Conservation (phyloP, 2,329 filamentous ascomycete species). For the Aspergillus sp. region DNA sequence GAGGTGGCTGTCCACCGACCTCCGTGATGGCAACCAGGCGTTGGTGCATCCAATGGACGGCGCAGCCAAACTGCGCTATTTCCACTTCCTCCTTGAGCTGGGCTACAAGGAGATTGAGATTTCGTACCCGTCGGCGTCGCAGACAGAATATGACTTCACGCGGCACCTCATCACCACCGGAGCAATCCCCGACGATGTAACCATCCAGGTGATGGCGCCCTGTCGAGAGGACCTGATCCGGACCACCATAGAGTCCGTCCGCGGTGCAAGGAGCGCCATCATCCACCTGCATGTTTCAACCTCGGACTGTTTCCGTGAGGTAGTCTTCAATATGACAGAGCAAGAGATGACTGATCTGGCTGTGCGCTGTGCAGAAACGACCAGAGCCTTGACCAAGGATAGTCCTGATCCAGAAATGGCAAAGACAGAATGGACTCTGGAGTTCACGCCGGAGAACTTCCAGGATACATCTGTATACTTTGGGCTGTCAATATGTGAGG, state of each 20-base stretch:
- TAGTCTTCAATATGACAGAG: constrained; percentile 86
- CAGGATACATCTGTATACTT: constrained; percentile 86
- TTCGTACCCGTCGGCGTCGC: constrained; percentile 89
- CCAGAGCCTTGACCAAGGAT: constrained; percentile 85
- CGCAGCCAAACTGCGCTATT: constrained; percentile 92
- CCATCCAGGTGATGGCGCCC: constrained; percentile 86
- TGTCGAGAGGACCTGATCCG: constrained; percentile 89
- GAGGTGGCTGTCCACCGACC: neutral
- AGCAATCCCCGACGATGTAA: constrained; percentile 82
- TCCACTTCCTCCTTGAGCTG: constrained; percentile 86
- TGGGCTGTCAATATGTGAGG: constrained; percentile 79
- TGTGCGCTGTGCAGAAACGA: constrained; percentile 80
- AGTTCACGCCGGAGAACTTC: constrained; percentile 63
- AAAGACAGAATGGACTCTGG: constrained; percentile 57
- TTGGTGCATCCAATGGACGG: constrained; percentile 51
- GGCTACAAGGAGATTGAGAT: constrained; percentile 99
- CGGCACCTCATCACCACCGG: constrained; percentile 80
- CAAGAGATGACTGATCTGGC: constrained; percentile 79
- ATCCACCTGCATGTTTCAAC: constrained; percentile 96
- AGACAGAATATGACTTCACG: constrained; percentile 95
- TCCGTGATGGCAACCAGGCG: neutral
- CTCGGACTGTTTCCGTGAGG: constrained; percentile 87
- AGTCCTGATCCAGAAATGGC: constrained; percentile 48
- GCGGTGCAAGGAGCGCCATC: constrained; percentile 88
- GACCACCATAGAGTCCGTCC: constrained; percentile 85